Evolutionary conservation across 2,329 filamentous ascomycete species (phyloP).

Genomic region (Calonectria hongkongensis): DNA sequence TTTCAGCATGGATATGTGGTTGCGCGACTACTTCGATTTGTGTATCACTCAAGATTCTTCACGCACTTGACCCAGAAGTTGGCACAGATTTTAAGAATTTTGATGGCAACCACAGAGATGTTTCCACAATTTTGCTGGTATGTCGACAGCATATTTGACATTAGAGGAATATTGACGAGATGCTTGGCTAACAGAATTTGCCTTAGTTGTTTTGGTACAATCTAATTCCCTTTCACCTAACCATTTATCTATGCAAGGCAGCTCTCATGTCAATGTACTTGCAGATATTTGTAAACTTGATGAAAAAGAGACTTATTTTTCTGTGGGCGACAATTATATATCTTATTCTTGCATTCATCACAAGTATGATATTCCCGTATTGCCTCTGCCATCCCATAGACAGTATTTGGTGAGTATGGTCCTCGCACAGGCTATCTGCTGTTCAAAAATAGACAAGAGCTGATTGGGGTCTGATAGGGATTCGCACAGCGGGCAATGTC

Average conservation of each 20-base stretch:
- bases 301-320: background rate
- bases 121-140: background rate
- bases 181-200: background rate
- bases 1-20: background rate
- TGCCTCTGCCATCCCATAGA: slow-evolving; percentile 1
- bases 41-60: background rate
- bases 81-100: background rate
- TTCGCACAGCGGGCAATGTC: background rate
- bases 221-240: background rate
- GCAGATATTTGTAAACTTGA: background rate
- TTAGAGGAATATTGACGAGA: too few relatives aligned
- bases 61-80: slow-evolving; percentile 7
- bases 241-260: background rate
- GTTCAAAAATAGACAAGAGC: too few relatives aligned
- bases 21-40: background rate
- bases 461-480: background rate
- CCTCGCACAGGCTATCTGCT: too few relatives aligned
- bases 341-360: background rate
- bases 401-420: background rate
- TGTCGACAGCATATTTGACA: background rate
- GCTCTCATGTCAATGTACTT: slow-evolving; percentile 9
- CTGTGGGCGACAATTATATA: background rate
- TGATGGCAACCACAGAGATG: background rate
- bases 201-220: background rate
- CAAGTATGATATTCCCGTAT: background rate